Evolutionary conservation across 1,139 yeast species (phyloP).

Genomic region (Tardiomyces blankii): DNA sequence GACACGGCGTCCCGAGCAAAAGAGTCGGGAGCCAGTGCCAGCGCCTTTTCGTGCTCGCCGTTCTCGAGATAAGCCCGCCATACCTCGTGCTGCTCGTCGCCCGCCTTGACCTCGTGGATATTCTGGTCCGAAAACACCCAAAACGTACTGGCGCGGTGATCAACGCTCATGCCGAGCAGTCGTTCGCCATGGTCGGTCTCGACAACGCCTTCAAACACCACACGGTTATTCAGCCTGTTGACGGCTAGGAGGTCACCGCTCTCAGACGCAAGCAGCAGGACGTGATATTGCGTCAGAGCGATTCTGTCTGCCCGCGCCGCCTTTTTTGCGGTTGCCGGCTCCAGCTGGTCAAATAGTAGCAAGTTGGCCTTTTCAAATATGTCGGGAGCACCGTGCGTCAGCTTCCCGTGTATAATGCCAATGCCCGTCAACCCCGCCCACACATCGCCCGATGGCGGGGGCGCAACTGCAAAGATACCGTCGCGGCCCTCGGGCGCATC

Average conservation of each 20-base stretch:
- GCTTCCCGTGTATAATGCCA: conserved; percentile 34
- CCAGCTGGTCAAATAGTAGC: conserved; percentile 23
- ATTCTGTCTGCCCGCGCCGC: conserved; percentile 27
- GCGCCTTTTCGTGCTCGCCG: conserved; percentile 59
- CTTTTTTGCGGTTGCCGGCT: conserved; percentile 27
- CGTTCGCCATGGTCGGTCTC: conserved; percentile 29
- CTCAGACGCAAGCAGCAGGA: conserved; percentile 35
- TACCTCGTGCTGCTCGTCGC: conserved; percentile 59
- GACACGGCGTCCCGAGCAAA: conserved; percentile 43
- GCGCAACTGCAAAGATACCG: conserved; percentile 12
- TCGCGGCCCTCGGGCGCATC: conserved; percentile 9
- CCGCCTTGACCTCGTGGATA: conserved; percentile 53
- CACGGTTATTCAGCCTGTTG: conserved; percentile 40
- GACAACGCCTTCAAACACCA: conserved; percentile 32
- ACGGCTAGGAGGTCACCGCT: conserved; percentile 27
- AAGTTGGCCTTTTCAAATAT: conserved; percentile 15
- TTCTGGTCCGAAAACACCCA: conserved; percentile 46
- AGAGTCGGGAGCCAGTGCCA: conserved; percentile 35
- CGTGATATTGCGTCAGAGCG: conserved; percentile 41
- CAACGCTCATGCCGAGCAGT: conserved; percentile 50
- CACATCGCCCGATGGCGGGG: conserved; percentile 10
- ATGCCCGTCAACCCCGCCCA: conserved; percentile 38
- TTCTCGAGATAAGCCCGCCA: conserved; percentile 64
- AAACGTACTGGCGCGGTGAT: conserved; percentile 40
- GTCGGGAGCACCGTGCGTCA: conserved; percentile 11